Base-by-base conservation (phyloP, 768 basidiomycete species). In the Gloeophyllum trabeum region DNA sequence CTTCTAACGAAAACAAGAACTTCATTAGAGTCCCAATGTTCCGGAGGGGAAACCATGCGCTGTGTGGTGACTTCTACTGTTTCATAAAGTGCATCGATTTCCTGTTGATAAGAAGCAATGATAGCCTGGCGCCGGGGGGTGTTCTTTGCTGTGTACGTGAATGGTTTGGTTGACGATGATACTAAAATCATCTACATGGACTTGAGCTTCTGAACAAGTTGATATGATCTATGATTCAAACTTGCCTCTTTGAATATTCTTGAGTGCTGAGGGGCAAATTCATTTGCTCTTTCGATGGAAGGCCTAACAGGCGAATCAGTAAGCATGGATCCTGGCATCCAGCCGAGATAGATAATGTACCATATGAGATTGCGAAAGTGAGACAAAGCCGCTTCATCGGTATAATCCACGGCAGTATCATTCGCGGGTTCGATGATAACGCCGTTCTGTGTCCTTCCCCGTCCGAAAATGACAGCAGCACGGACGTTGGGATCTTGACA, bases 211-310 rank as follows among this genome's bases (percentile, higher is more conserved):
- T 21, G 16, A 3, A 24, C 13, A 2, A 6, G n/a, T 6, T 32
- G 41, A n/a, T n/a, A n/a, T n/a, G n/a, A n/a, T n/a, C n/a, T n/a
- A n/a, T n/a, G n/a, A n/a, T n/a, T n/a, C n/a, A n/a, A n/a, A 44
- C 51, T 34, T 7, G 63, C 66, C 61, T 70, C 67, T 44, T 69
- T 70, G 55, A 70, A 70, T 3, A 73, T 49, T 18, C 67, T 51
- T 1, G 67, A 69, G 46, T 71, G 69, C 24, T 58, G 52, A 6
- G 71, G 71, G 0, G 69, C 67, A 40, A 53, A 61, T 18, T 46
- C 47, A 43, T 71, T 73, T 40, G 63, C 53, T 36, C 58, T 47
- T 42, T 70, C 61, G 3, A 71, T 55, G 5, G 58, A 66, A 0
- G 65, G 56, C 67, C 66, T 71, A n/a, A n/a, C 16, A 32, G 28